Base-by-base conservation (phyloP, 179 eudicot species). In the Heliamphora pulchella region DNA sequence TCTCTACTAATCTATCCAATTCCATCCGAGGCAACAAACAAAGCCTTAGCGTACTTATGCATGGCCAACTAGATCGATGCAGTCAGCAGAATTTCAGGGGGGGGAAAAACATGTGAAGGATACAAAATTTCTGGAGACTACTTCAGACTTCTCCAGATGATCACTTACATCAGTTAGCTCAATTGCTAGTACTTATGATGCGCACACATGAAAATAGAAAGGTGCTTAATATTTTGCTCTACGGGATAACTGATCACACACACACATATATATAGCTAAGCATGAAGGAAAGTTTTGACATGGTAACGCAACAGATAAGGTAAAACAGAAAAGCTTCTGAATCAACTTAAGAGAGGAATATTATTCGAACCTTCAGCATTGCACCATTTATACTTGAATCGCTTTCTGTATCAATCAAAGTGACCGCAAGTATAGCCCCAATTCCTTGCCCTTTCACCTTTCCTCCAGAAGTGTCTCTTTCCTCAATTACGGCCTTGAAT, bases 401-500 rank as follows among this genome's bases (percentile, higher is more conserved):
- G 81, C 87, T 66, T 69, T 90, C 93, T 48, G 84, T 81, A 48
- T 93, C 94, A 47, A 91, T 82, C 88, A 96, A 81, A 51, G 94
- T 88, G 11, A 96, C 98, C 68, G 87, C 55, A 22, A 91, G 89
- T 50, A 93, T 80, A 3, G 91, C 85, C 67, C 98, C 99, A 69
- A 94, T 96, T 86, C 99, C 98, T 83, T 93, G 98, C 41, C 98
- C 98, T 85, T 93, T 93, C 14, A 83, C 91, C 84, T 92, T 92
- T 44, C 98, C 98, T 18, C 90, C 93, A 76, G 96, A 93, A 20
- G 92, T 83, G 85, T 93, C 97, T 76, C 85, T 86, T 48, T 91
- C 98, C 85, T 92, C 98, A 51, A 96, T 85, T 78, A 87, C 85
- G 54, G 97, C 97, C 85, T 73, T 90, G 81, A 96, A 92, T 84